phyloP scores from a whole-genome alignment of 148 eudicot species.

The Nepenthes gracilis region DNA sequence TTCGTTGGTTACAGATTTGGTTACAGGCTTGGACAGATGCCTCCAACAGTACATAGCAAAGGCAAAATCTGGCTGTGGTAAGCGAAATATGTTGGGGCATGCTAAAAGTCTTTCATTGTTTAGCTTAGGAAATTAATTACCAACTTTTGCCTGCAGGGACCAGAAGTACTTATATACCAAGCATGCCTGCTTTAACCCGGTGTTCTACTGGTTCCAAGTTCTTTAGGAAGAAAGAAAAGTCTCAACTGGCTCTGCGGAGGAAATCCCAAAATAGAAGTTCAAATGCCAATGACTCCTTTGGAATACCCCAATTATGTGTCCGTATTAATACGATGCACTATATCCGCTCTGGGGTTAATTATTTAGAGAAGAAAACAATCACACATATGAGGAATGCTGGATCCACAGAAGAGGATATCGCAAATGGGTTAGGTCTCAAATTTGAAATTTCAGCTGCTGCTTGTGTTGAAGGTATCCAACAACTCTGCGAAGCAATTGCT shows the following conservation, averaged over 20 bases:
- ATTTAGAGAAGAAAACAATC: constrained; percentile 45
- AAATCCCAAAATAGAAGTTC: constrained; percentile 37
- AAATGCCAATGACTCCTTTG: constrained; percentile 31
- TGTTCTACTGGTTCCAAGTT: constrained; percentile 70
- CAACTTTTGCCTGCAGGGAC: constrained; percentile 34
- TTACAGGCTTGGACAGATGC: constrained; percentile 66
- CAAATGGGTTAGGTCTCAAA: constrained; percentile 23
- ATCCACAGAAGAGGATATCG: constrained; percentile 19
- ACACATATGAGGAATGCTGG: constrained; percentile 42
- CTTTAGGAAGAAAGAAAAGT: constrained; percentile 65
- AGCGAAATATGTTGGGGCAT: constrained; percentile 1
- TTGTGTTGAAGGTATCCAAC: constrained; percentile 59
- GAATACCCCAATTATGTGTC: constrained; percentile 57
- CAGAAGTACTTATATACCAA: constrained; percentile 43
- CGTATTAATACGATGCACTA: constrained; percentile 70
- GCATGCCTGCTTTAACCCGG: constrained; percentile 72
- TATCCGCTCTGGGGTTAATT: constrained; percentile 53
- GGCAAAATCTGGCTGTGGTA: constrained; percentile 89
- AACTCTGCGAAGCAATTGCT: constrained; percentile 59
- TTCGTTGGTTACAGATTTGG: constrained; percentile 56
- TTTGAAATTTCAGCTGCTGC: constrained; percentile 58
- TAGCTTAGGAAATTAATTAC: background rate
- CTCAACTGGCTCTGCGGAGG: constrained; percentile 31
- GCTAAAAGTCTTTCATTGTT: background rate
- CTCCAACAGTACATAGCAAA: constrained; percentile 56